These are phyloP conservation scores for Pyrus hybrid DNA, from an alignment of 331 rosid species.

Conservation along the genomic window DNA sequence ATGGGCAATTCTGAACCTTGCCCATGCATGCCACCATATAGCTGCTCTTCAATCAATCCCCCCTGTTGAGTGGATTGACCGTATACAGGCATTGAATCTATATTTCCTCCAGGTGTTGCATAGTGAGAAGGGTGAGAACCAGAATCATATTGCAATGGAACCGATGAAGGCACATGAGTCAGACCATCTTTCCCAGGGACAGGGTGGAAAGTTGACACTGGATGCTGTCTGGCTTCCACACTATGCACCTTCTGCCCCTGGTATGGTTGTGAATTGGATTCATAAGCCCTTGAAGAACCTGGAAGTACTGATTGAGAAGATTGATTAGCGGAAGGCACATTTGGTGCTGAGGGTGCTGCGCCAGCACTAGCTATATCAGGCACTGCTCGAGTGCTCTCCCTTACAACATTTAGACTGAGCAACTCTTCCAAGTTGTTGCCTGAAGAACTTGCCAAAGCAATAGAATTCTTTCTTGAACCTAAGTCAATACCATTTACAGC, in stretches of 20 bases:
- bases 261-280: slow-evolving; percentile 17
- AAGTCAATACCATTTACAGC: slow-evolving; percentile 47
- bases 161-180: slow-evolving; percentile 14
- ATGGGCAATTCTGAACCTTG: slow-evolving; percentile 17
- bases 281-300: slow-evolving; percentile 24
- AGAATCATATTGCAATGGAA: slow-evolving; percentile 22
- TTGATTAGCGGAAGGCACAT: slow-evolving; percentile 20
- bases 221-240: slow-evolving; percentile 27
- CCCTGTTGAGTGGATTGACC: slow-evolving; percentile 22
- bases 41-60: slow-evolving; percentile 18
- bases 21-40: slow-evolving; percentile 17
- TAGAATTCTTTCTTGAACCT: slow-evolving; percentile 32
- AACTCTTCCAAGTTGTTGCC: slow-evolving; percentile 41
- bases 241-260: slow-evolving; percentile 19
- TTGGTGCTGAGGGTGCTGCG: slow-evolving; percentile 2
- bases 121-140: slow-evolving; percentile 9
- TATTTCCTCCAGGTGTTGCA: slow-evolving; percentile 21
- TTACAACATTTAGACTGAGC: slow-evolving; percentile 23
- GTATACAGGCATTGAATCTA: slow-evolving; percentile 7
- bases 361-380: slow-evolving; percentile 14
- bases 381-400: slow-evolving; percentile 15
- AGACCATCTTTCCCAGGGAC: slow-evolving; percentile 22
- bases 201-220: slow-evolving; percentile 14
- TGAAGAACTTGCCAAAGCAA: slow-evolving; percentile 27
- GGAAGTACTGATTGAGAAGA: slow-evolving; percentile 21